Conservation (phyloP, 2,329 filamentous ascomycete species). For the Aspergillus sp. region DNA sequence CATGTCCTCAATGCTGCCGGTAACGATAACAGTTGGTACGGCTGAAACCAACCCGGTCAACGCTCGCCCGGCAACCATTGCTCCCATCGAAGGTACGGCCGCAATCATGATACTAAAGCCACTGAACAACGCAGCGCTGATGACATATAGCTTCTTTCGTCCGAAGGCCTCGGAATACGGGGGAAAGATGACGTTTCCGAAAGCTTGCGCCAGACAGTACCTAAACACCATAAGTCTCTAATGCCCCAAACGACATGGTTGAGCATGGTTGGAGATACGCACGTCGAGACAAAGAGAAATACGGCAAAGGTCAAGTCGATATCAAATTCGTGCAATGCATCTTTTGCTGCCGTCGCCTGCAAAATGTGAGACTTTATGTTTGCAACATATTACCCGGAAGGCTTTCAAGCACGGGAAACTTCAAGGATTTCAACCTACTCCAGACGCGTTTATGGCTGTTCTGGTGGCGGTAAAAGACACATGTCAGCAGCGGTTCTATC, state of each 20-base stretch:
- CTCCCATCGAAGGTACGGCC: conserved; percentile 30
- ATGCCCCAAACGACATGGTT: no score
- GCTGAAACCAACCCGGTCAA: conserved; percentile 45
- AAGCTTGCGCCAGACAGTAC: conserved; percentile 27
- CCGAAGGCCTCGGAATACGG: conserved; percentile 35
- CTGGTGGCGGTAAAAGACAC: not conserved
- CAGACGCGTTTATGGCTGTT: conserved; percentile 15
- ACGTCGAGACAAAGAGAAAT: conserved; percentile 23
- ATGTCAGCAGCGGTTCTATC: not conserved
- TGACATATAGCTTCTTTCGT: conserved; percentile 31
- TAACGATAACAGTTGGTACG: conserved; percentile 47
- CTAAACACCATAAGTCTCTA: conserved; percentile 12
- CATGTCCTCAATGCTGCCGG: conserved; percentile 51
- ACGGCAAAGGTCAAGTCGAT: conserved; percentile 16
- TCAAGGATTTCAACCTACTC: conserved; percentile 5
- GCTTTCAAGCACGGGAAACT: not conserved
- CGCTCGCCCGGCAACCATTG: conserved; percentile 40
- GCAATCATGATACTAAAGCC: conserved; percentile 37
- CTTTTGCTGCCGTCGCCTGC: conserved; percentile 18
- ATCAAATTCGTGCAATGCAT: conserved; percentile 14
- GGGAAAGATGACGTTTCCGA: conserved; percentile 31
- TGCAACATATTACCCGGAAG: not conserved
- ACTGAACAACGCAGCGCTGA: conserved; percentile 22
- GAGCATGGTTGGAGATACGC: not conserved
- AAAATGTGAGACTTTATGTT: not conserved